Percentiles rank a stretch among this genome's conserved stretches.
Conservation (phyloP, 1,139 yeast species). For the Suzukiozyma palmioleophila region DNA sequence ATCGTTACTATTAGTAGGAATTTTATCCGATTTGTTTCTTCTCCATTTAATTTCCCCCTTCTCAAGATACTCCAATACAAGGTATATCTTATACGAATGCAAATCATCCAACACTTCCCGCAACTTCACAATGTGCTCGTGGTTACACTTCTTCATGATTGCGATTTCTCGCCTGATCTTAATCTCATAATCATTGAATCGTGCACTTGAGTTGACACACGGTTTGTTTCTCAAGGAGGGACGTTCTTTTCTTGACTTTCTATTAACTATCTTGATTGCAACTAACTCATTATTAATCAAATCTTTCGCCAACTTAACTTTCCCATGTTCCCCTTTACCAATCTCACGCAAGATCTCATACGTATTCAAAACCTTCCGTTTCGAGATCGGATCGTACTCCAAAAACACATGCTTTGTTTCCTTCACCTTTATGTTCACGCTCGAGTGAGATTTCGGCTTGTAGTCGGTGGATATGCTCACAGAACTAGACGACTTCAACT, state of each 20-base stretch:
- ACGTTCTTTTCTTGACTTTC: conserved; percentile 53
- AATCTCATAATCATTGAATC: conserved; percentile 43
- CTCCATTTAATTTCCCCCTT: conserved; percentile 95
- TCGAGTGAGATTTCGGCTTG: conserved; percentile 1
- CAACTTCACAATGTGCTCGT: conserved; percentile 83
- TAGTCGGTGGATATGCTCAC: background rate
- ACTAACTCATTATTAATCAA: conserved; percentile 66
- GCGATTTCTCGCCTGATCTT: conserved; percentile 91
- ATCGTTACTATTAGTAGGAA: conserved; percentile 10
- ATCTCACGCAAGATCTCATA: conserved; percentile 85
- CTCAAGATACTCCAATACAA: conserved; percentile 87
- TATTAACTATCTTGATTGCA: conserved; percentile 89
- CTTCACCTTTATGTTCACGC: conserved; percentile 44
- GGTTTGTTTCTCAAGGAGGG: conserved; percentile 50
- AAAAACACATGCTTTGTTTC: conserved; percentile 80
- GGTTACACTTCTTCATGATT: conserved; percentile 89
- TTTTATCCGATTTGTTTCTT: conserved; percentile 15
- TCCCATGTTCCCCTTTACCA: conserved; percentile 97
- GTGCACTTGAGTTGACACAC: conserved; percentile 11
- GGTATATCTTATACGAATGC: conserved; percentile 76
- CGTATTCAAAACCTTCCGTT: conserved; percentile 79
- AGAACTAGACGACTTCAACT: conserved; percentile 1
- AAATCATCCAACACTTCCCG: conserved; percentile 89
- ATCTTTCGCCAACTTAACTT: conserved; percentile 87
- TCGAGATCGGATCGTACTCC: conserved; percentile 85